phyloP scores from a whole-genome alignment of 2,329 filamentous ascomycete genomes.

The Colletotrichum coccodes region DNA sequence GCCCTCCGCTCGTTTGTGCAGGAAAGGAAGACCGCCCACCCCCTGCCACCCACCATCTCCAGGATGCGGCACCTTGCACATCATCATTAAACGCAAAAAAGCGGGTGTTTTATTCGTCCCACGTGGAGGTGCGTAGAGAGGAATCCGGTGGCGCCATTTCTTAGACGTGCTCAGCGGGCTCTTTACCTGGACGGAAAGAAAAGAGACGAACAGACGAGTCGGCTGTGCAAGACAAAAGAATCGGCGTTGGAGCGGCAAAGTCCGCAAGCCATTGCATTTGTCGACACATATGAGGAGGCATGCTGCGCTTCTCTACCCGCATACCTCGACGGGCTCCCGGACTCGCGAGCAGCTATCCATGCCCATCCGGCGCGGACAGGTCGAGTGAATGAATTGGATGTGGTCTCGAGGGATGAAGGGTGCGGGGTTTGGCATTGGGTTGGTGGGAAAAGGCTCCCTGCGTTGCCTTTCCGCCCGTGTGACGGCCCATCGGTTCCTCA shows the following conservation, averaged over 20 bases:
- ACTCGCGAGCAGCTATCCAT: too few relatives aligned
- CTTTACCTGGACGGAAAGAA: conserved; percentile 1
- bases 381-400: not conserved
- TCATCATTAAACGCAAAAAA: conserved; percentile 34
- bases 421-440: conserved; percentile 7
- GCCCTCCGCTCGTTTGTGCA: not conserved
- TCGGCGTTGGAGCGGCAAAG: not conserved
- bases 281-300: not conserved
- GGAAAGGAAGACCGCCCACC: not conserved
- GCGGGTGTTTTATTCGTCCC: conserved; percentile 20
- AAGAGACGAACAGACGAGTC: not conserved
- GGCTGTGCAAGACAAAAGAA: not conserved
- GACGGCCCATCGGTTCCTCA: conserved; percentile 32
- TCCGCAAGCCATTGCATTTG: not conserved
- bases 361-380: not conserved
- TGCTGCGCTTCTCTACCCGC: not conserved
- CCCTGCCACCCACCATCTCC: conserved; percentile 12
- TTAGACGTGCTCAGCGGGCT: not conserved
- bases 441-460: conserved; percentile 26
- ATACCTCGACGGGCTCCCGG: not conserved
- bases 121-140: conserved; percentile 27
- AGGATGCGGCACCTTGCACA: conserved; percentile 30
- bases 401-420: conserved; percentile 2
- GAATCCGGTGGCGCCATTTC: conserved; percentile 16
- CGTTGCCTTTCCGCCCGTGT: conserved; percentile 15